Percentiles rank a stretch among this genome's conserved stretches.
Conservation (phyloP, 2,329 filamentous ascomycete species). For the Pseudogymnoascus sp. region DNA sequence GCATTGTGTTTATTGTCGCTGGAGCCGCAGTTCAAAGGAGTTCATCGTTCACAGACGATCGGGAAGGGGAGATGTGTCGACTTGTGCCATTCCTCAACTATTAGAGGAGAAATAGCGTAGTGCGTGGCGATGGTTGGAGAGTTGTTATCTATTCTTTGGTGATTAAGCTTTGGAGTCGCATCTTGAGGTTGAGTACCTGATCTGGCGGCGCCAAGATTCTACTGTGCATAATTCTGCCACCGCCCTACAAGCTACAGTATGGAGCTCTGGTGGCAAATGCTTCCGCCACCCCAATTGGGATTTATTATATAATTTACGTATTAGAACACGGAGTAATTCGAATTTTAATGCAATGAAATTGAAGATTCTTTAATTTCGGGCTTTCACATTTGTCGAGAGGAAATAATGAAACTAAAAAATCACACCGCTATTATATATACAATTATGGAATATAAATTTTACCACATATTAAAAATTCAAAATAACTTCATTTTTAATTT, state of each 20-base stretch:
- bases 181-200: conserved; percentile 5
- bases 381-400: background rate
- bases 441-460: background rate
- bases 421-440: background rate
- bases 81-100: background rate
- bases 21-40: conserved; percentile 3
- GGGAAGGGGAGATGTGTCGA: background rate
- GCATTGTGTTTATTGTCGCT: conserved; percentile 25
- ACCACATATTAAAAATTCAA: background rate
- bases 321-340: background rate
- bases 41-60: conserved; percentile 2
- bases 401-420: background rate
- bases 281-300: background rate
- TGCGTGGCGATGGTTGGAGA: background rate
- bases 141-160: background rate
- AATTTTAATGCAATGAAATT: background rate
- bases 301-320: background rate
- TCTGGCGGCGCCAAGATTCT: conserved; percentile 1
- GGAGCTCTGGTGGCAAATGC: background rate
- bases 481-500: background rate
- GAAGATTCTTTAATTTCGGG: background rate
- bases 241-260: background rate
- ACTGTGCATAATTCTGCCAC: conserved; percentile 2
- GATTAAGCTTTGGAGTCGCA: background rate
- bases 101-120: background rate